Base-by-base conservation (phyloP, 805 yeast genomes). In the Candida nitratophila region DNA sequence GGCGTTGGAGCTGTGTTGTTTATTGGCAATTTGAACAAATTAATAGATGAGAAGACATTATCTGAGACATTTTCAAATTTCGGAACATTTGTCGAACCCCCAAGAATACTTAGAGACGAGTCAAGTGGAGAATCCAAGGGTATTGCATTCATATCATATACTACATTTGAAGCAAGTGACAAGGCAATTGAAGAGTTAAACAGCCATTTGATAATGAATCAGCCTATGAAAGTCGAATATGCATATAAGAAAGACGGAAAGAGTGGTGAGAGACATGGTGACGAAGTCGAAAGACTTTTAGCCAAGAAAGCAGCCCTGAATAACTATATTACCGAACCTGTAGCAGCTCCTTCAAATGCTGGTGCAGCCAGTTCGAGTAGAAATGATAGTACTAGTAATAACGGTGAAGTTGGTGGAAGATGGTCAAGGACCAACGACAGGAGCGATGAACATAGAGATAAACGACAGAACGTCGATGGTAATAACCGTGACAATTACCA, bases 161-260 rank as follows among this genome's bases (percentile, higher is more conserved):
- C 72, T 36, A 75, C 71, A 43, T 87, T 85, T 53, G 81, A 74
- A 14, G 67, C 77, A 35, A 76, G 91, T 42, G 96, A 91, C 60
- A 56, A 57, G 21, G 97, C 93, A 0, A 69, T 89, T 6, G 73
- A 69, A 26, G 75, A 75, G 42, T 73, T 91, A 80, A 70, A 86
- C 51, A 82, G 83, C 2, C 80, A 79, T 44, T 69, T 76, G 45
- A 65, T 93, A 15, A 77, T 86, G 78, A 88, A 86, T 59, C 70
- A 70, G 47, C 75, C 74, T 26, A 68, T 87, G 6, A 60, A 63
- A 2, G 68, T 90, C 2, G 75, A 76, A 29, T 89, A 88, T 57
- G 93, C 96, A 0, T 79, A 71, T 55, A 87, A 86, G 61, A 78
- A 76, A 44, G 77, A 69, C 42, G 74, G 70, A 17, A 71, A 74